Percentiles rank a stretch among this genome's conserved stretches.
phyloP scores from a whole-genome alignment of 164 flowering plant species.

The Liquidambar formosana region DNA sequence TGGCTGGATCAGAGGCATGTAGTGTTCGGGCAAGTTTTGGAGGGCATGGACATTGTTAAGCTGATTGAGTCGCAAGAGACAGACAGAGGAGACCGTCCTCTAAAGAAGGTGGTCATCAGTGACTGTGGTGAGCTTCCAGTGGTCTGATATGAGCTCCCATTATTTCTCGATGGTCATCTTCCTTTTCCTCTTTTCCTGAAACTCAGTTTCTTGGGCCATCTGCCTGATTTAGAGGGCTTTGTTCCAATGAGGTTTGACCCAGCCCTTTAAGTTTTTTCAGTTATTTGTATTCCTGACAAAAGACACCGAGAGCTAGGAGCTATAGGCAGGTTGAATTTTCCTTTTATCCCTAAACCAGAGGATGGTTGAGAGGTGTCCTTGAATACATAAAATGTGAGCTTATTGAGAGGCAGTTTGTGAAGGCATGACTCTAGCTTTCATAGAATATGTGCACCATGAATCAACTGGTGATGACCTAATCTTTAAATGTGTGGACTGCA shows the following conservation, averaged over 20 bases:
- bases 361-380: background rate
- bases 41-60: constrained; percentile 90
- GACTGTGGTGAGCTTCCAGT: constrained; percentile 93
- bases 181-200: background rate
- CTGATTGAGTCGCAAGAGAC: constrained; percentile 83
- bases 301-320: background rate
- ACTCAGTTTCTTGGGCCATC: background rate
- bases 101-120: constrained; percentile 63
- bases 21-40: constrained; percentile 93
- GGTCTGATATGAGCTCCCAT: constrained; percentile 26
- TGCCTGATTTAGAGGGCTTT: constrained; percentile 3
- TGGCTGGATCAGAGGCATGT: constrained; percentile 98
- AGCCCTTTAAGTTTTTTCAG: background rate
- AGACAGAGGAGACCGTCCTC: constrained; percentile 93
- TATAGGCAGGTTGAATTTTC: background rate
- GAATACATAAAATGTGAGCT: no score
- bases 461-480: background rate
- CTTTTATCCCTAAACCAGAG: background rate
- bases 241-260: background rate
- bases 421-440: background rate
- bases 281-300: background rate
- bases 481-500: no score
- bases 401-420: background rate
- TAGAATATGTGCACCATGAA: background rate
- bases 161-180: background rate